Conservation (phyloP, 2,329 filamentous ascomycete genomes). For the Huntiella abstrusa region DNA sequence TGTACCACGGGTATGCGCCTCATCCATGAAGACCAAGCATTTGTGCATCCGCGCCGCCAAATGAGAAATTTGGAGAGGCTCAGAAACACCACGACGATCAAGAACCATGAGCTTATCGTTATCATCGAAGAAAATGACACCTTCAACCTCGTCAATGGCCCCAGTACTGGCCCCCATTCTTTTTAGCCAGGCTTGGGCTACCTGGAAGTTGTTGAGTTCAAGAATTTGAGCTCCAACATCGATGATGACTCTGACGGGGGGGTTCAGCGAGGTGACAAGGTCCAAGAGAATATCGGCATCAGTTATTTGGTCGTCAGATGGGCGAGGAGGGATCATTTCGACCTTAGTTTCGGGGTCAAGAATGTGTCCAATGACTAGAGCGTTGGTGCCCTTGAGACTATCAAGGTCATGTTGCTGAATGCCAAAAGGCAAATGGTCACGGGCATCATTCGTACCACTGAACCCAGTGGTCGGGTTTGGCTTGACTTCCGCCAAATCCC, state of each 20-base stretch:
- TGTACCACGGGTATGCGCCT: constrained; percentile 50
- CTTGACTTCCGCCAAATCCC: constrained; percentile 39
- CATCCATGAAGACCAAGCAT: constrained; percentile 51
- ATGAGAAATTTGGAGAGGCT: constrained; percentile 37
- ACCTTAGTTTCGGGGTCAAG: constrained; percentile 33
- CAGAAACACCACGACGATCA: constrained; percentile 25
- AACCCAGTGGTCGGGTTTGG: constrained; percentile 40
- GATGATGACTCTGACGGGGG: constrained; percentile 37
- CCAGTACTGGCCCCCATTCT: constrained; percentile 7
- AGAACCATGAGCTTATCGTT: constrained; percentile 35
- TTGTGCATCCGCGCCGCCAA: constrained; percentile 34
- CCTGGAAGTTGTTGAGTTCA: constrained; percentile 36
- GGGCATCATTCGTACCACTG: constrained; percentile 49
- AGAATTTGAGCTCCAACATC: constrained; percentile 55
- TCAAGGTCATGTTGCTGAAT: constrained; percentile 37
- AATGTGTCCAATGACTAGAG: constrained; percentile 41
- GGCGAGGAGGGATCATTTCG: constrained; percentile 14
- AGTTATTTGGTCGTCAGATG: constrained; percentile 8
- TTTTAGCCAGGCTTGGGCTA: constrained; percentile 36
- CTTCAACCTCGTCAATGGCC: constrained; percentile 10
- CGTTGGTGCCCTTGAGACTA: constrained; percentile 44
- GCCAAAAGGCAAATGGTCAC: constrained; percentile 34
- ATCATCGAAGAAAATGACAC: constrained; percentile 37
- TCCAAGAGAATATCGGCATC: constrained; percentile 26
- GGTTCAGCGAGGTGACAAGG: constrained; percentile 21